A percentile compares a stretch with the other conserved stretches of the same genome.
phyloP scores from a whole-genome alignment of 2,329 filamentous ascomycete species.

The Ophiocordyceps robertsii region DNA sequence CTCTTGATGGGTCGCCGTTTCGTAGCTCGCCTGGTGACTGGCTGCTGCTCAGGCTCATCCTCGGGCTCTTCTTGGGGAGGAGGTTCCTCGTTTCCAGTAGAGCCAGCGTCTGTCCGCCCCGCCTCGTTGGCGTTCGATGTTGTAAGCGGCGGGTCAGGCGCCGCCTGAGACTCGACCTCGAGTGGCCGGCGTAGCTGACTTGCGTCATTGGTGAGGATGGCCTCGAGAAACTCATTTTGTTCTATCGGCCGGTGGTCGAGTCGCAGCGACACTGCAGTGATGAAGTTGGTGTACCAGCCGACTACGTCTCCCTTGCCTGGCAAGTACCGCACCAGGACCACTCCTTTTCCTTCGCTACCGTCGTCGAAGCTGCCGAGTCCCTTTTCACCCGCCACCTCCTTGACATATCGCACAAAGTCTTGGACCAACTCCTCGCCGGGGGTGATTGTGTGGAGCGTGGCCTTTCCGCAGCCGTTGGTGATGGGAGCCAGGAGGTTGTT shows the following conservation, averaged over 20 bases:
- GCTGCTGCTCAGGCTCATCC: slow-evolving; percentile 8
- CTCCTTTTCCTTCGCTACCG: slow-evolving; percentile 51
- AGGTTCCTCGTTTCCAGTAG: not conserved
- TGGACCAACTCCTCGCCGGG: slow-evolving; percentile 53
- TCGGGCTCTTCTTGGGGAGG: not conserved
- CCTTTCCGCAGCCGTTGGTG: slow-evolving; percentile 71
- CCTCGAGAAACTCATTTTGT: slow-evolving; percentile 84
- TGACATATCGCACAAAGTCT: slow-evolving; percentile 69
- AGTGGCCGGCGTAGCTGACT: slow-evolving; percentile 57
- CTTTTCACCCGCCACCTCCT: slow-evolving; percentile 61
- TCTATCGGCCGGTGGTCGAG: slow-evolving; percentile 74
- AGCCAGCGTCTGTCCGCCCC: not conserved
- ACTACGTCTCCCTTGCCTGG: slow-evolving; percentile 39
- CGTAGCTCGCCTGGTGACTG: slow-evolving; percentile 10
- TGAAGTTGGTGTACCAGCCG: slow-evolving; percentile 58
- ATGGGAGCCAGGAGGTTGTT: slow-evolving; percentile 63
- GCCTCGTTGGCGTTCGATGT: not conserved
- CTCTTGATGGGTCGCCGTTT: slow-evolving; percentile 28
- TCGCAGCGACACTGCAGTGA: slow-evolving; percentile 53
- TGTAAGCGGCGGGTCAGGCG: slow-evolving; percentile 7
- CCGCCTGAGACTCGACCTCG: slow-evolving; percentile 26
- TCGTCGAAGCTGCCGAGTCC: slow-evolving; percentile 51
- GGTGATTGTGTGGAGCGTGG: slow-evolving; percentile 49
- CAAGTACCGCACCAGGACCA: slow-evolving; percentile 65
- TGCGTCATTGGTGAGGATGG: slow-evolving; percentile 71